Percentiles rank a stretch among this genome's conserved stretches.
Conservation (phyloP, 352 stramenopile genomes). For the Globisporangium nodosum region DNA sequence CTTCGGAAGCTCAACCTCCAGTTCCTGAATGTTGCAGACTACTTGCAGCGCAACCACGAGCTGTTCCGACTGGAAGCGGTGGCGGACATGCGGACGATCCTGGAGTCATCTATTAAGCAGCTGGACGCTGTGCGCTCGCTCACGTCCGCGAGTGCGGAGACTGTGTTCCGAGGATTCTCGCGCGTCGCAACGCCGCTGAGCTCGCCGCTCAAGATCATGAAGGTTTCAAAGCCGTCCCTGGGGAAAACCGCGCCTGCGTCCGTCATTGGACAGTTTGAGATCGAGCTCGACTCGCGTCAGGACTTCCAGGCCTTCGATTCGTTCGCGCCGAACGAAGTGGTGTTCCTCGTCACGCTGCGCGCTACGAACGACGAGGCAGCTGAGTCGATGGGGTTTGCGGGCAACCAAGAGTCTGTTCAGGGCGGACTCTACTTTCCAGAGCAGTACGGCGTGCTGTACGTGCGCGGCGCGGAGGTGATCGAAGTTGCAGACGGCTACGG, state of each 20-base stretch:
- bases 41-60: conserved; percentile 90
- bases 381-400: conserved; percentile 54
- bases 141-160: conserved; percentile 31
- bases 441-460: conserved; percentile 83
- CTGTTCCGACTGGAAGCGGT: conserved; percentile 88
- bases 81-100: conserved; percentile 77
- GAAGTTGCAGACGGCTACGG: conserved; percentile 77
- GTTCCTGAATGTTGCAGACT: conserved; percentile 94
- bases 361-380: conserved; percentile 57
- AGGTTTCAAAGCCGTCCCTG: conserved; percentile 86
- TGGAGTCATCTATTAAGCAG: conserved; percentile 85
- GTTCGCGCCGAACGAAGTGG: conserved; percentile 89
- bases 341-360: conserved; percentile 91
- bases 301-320: conserved; percentile 77
- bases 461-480: conserved; percentile 80
- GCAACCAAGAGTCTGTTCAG: conserved; percentile 26
- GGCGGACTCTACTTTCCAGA: conserved; percentile 70
- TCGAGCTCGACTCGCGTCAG: conserved; percentile 75
- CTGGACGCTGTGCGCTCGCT: conserved; percentile 47
- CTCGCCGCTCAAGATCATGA: conserved; percentile 50
- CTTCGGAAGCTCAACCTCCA: conserved; percentile 94
- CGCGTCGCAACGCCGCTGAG: conserved; percentile 31
- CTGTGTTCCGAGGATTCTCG: conserved; percentile 56
- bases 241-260: conserved; percentile 79
- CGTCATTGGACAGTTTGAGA: conserved; percentile 82